Conservation (phyloP, 257 asterid species). For the Solanum appendiculatum region DNA sequence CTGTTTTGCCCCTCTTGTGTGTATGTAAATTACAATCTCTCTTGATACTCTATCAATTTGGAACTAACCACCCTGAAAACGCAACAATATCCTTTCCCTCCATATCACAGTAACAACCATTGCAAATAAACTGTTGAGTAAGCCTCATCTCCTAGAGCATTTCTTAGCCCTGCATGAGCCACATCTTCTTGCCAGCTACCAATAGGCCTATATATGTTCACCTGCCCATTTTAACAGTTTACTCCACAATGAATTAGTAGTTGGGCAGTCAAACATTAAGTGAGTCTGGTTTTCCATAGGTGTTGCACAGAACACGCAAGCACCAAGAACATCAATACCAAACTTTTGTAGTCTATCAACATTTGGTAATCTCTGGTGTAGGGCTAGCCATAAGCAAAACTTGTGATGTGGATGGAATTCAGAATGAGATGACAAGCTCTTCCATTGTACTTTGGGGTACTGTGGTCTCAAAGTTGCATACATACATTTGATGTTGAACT, state of each 20-base stretch:
- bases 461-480: background rate
- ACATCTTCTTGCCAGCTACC: background rate
- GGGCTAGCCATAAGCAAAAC: background rate
- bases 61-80: too few species aligned
- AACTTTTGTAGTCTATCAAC: background rate
- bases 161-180: background rate
- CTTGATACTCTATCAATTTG: too few species aligned
- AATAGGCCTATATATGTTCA: background rate
- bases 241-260: background rate
- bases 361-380: background rate
- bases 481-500: background rate
- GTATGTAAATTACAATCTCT: too few species aligned
- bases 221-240: background rate
- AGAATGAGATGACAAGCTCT: background rate
- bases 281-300: too few species aligned
- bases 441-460: background rate
- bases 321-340: background rate
- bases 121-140: too few species aligned
- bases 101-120: too few species aligned
- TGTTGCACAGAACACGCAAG: background rate
- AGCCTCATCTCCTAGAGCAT: rapidly evolving
- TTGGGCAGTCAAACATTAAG: background rate
- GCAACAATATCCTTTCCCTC: too few species aligned
- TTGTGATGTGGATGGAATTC: background rate
- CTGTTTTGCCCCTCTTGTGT: too few species aligned